phyloP scores from a whole-genome alignment of 345 rosid genomes.

The Syzygium aromaticum region DNA sequence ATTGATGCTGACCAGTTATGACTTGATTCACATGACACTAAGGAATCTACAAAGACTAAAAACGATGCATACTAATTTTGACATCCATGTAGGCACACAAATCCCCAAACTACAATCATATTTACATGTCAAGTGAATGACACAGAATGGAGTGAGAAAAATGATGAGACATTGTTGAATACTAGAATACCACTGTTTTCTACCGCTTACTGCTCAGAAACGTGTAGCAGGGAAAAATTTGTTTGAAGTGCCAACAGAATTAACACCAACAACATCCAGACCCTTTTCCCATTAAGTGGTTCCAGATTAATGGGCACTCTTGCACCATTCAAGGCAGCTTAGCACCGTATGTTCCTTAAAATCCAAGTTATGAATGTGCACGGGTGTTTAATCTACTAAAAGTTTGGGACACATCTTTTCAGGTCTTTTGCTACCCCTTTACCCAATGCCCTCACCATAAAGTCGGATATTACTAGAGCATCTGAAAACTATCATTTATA shows the following conservation, averaged over 20 bases:
- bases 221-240: not conserved
- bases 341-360: not conserved
- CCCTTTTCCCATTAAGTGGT: not conserved
- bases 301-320: not conserved
- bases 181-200: not conserved
- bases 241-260: not conserved
- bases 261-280: not conserved
- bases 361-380: not conserved
- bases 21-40: not conserved
- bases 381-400: not conserved
- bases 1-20: not conserved
- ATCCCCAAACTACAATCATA: not conserved
- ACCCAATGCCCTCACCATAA: not conserved
- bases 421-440: not conserved
- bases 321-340: not conserved
- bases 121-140: not conserved
- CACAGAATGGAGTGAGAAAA: not conserved
- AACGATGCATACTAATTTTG: not conserved
- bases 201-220: not conserved
- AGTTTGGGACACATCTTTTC: not conserved
- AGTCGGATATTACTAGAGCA: not conserved
- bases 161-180: not conserved
- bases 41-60: not conserved
- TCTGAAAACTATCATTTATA: not conserved
- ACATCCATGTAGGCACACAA: not conserved